Evolutionary conservation across 2,329 filamentous ascomycete species (phyloP).

Genomic region (Plectosphaerella plurivora): DNA sequence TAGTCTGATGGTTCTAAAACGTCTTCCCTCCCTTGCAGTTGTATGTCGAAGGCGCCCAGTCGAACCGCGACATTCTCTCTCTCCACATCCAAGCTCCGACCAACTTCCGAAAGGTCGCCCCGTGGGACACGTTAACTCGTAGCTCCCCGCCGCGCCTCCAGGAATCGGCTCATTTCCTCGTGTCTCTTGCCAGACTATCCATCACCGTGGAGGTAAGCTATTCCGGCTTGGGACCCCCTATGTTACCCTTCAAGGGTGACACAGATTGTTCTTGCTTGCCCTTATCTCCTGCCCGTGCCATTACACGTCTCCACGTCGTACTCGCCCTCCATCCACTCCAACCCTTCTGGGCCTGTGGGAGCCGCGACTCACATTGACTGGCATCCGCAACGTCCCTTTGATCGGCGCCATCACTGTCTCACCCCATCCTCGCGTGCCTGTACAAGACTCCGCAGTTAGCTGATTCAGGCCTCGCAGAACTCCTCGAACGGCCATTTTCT

Average conservation of each 20-base stretch:
- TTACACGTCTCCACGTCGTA: constrained; percentile 7
- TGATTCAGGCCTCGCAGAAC: constrained; percentile 33
- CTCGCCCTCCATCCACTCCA: no score
- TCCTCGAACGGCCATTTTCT: constrained; percentile 40
- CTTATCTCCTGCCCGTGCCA: constrained; percentile 19
- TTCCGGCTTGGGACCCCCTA: constrained; percentile 7
- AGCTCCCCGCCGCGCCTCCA: constrained; percentile 47
- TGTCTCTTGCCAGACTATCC: constrained; percentile 23
- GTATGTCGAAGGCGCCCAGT: constrained; percentile 32
- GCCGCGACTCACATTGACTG: constrained; percentile 1
- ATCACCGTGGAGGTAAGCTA: constrained; percentile 48
- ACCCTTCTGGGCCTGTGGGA: background rate
- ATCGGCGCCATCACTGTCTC: constrained; percentile 8
- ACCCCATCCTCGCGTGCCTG: background rate
- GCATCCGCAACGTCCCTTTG: constrained; percentile 4
- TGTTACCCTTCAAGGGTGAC: background rate
- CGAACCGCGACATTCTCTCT: constrained; percentile 27
- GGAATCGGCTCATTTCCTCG: constrained; percentile 46
- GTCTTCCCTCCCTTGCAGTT: constrained; percentile 29
- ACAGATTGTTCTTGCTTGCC: background rate
- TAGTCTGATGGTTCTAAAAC: constrained; percentile 18
- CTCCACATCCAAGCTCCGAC: constrained; percentile 38
- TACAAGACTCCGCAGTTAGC: constrained; percentile 13
- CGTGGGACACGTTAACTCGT: constrained; percentile 64
- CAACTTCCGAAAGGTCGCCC: constrained; percentile 33